Conservation (phyloP, 2,329 filamentous ascomycete species). For the Dothistroma pini region DNA sequence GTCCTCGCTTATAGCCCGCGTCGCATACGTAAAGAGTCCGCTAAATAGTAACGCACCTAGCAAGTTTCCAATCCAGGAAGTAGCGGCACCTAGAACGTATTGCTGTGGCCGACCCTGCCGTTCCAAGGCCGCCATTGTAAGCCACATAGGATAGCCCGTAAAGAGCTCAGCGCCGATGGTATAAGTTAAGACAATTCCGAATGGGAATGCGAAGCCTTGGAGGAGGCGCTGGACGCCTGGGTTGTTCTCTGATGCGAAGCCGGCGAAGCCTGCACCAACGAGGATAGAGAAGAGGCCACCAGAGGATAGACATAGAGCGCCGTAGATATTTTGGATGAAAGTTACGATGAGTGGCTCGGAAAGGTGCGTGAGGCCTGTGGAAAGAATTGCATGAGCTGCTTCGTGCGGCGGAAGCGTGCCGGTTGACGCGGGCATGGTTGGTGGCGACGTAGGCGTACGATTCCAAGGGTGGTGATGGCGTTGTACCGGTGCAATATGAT, state of each 20-base stretch:
- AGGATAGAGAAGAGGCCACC: constrained; percentile 25
- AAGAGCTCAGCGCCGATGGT: constrained; percentile 31
- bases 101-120: constrained; percentile 19
- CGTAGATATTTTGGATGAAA: constrained; percentile 30
- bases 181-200: constrained; percentile 30
- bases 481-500: neutral
- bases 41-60: constrained; percentile 22
- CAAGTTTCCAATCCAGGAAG: constrained; percentile 25
- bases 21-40: constrained; percentile 19
- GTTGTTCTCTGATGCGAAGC: constrained; percentile 16
- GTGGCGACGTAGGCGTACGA: neutral
- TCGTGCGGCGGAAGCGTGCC: constrained; percentile 24
- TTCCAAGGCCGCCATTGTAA: constrained; percentile 26
- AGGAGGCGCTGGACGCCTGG: constrained; percentile 24
- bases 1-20: constrained; percentile 20
- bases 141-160: constrained; percentile 34
- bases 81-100: constrained; percentile 19
- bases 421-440: constrained; percentile 13
- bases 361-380: constrained; percentile 27
- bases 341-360: constrained; percentile 20
- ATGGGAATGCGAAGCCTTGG: constrained; percentile 27
- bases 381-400: constrained; percentile 22
- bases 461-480: neutral
- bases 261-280: constrained; percentile 22
- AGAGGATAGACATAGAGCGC: constrained; percentile 27